A percentile compares a stretch with the other conserved stretches of the same genome.
Conservation (phyloP, 441 rosid species). For the Erysimum cheiri region DNA sequence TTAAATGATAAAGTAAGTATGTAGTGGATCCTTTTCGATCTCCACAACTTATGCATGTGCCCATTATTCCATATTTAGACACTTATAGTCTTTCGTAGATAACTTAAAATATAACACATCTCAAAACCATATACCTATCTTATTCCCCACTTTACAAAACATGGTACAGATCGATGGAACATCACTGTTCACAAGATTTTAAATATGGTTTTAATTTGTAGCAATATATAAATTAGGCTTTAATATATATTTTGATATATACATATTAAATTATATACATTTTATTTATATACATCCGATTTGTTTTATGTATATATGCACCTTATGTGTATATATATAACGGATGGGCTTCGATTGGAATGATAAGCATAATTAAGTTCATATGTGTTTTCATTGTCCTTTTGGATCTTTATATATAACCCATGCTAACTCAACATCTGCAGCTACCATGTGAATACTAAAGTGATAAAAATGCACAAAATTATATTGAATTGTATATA, state of each 20-base stretch:
- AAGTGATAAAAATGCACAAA: constrained; percentile 21
- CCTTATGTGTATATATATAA: background rate
- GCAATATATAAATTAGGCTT: constrained; percentile 11
- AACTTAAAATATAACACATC: constrained; percentile 44
- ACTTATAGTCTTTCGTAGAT: constrained; percentile 47
- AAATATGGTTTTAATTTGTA: constrained; percentile 20
- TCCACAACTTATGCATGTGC: constrained; percentile 44
- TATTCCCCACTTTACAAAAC: constrained; percentile 41
- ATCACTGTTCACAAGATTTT: constrained; percentile 41
- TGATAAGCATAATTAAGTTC: constrained; percentile 35
- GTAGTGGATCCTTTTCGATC: constrained; percentile 48
- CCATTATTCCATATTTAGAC: constrained; percentile 44
- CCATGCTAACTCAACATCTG: constrained; percentile 30
- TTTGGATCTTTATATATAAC: constrained; percentile 29
- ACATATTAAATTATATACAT: background rate
- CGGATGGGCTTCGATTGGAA: constrained; percentile 31
- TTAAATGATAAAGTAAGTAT: constrained; percentile 39
- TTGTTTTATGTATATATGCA: constrained; percentile 12
- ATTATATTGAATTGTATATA: background rate
- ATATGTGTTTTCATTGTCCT: constrained; percentile 13
- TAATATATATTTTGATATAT: background rate
- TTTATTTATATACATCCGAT: background rate
- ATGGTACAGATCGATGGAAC: constrained; percentile 39
- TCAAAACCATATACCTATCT: constrained; percentile 32
- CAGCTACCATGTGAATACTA: constrained; percentile 11